Base-by-base conservation (phyloP, 2,329 filamentous ascomycete genomes). In the Paecilomyces niveus region DNA sequence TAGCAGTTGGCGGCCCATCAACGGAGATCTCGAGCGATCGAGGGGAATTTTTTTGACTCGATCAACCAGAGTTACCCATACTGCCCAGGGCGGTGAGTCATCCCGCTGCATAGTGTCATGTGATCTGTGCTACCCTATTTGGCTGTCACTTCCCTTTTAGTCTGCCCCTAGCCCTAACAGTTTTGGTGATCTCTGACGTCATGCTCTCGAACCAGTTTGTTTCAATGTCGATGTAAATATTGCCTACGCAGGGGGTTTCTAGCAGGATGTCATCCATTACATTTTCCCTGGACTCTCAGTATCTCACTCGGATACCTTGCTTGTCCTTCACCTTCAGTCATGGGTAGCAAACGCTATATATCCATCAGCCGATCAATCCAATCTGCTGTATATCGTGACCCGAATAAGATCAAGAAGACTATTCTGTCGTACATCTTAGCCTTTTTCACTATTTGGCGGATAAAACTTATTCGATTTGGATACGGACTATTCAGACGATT, bases 371-470 rank as follows among this genome's bases (percentile, higher is more conserved):
- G 67, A 31, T 72, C 72, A 4, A 71, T 74, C 24, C 69, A 71
- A 51, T 59, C 61, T 3, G 71, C 68, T 2, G 54, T 74, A 6
- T 59, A 67, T 24, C 67, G 65, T 26, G 66, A 73, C 29, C 68
- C 68, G 6, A 61, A 65, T 6, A n/a, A 58, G 5, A 67, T 65
- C 32, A 66, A 63, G 45, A 68, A 66, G 50, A 66, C 64, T 59
- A 64, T 77, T 0, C 68, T 84, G 21, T 72, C 73, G 22, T 75
- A 76, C 50, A 72, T 84, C 50, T 62, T 83, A 24, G 72, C 78
- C 21, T 82, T 86, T 63, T 85, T 86, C 68, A 76, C 78, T 0
- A 63, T 85, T 3, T 81, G 80, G 67, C 73, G 77, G 55, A 74
- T 85, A 3, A 69, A 73, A 1, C 76, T 85, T 1, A 65, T 76